Evolutionary conservation across 768 basidiomycete species (phyloP).

Genomic region (Boletus bicolor): DNA sequence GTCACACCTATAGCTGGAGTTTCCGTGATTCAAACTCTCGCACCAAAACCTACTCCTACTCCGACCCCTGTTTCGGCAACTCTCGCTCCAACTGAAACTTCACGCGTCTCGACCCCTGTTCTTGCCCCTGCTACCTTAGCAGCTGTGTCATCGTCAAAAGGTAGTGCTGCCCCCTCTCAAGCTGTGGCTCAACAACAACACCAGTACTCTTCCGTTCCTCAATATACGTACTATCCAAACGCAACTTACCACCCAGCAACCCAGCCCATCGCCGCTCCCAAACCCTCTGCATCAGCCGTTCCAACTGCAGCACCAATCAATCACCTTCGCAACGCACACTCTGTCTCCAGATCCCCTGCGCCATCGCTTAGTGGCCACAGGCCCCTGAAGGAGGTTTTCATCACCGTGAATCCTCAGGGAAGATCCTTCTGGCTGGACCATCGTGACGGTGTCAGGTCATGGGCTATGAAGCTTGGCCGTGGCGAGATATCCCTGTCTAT

Average conservation of each 20-base stretch:
- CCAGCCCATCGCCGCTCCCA: slow-evolving; percentile 25
- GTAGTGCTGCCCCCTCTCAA: slow-evolving; percentile 31
- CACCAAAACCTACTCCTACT: slow-evolving; percentile 24
- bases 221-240: slow-evolving; percentile 52
- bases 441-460: slow-evolving; percentile 68
- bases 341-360: slow-evolving; percentile 31
- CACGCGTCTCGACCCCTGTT: slow-evolving; percentile 19
- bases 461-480: slow-evolving; percentile 61
- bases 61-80: slow-evolving; percentile 24
- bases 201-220: slow-evolving; percentile 33
- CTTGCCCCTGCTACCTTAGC: slow-evolving; percentile 12
- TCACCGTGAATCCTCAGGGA: slow-evolving; percentile 57
- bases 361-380: slow-evolving; percentile 35
- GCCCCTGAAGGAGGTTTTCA: slow-evolving; percentile 50
- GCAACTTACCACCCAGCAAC: slow-evolving; percentile 42
- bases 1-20: slow-evolving; percentile 12
- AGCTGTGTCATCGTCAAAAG: slow-evolving; percentile 16
- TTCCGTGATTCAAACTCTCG: slow-evolving; percentile 19
- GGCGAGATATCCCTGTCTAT: slow-evolving; percentile 58
- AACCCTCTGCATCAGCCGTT: slow-evolving; percentile 12
- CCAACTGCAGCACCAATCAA: slow-evolving; percentile 6
- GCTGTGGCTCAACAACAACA: slow-evolving; percentile 31
- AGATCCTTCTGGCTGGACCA: slow-evolving; percentile 59
- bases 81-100: slow-evolving; percentile 16
- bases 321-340: slow-evolving; percentile 25